Evolutionary conservation across 1,284 basidiomycete genomes (phyloP).

Genomic region (Irpex sp.): DNA sequence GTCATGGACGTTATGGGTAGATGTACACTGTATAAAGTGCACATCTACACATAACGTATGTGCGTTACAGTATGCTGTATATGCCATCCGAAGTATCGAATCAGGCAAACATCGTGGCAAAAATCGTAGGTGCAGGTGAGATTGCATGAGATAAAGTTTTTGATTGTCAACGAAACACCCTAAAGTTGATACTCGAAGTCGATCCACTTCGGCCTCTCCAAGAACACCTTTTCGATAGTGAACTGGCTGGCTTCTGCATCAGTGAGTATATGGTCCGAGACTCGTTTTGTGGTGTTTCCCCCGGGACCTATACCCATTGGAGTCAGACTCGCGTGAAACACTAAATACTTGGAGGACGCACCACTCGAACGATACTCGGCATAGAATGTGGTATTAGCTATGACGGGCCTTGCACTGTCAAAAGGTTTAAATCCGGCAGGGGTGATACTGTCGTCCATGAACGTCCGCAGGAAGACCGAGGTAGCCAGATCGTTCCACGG

Average conservation of each 20-base stretch:
- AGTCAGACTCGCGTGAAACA: not conserved
- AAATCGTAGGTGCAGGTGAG: too few relatives aligned
- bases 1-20: constrained; percentile 13
- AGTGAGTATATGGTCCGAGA: constrained; percentile 46
- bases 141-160: not conserved
- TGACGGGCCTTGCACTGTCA: constrained; percentile 38
- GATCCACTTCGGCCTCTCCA: constrained; percentile 49
- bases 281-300: constrained; percentile 41
- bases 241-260: constrained; percentile 36
- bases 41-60: constrained; percentile 10
- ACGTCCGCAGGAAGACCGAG: constrained; percentile 48
- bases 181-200: constrained; percentile 40
- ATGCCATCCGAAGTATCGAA: too few relatives aligned
- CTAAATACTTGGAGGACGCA: constrained; percentile 15
- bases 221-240: constrained; percentile 47
- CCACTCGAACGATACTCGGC: constrained; percentile 58
- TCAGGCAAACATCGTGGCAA: too few relatives aligned
- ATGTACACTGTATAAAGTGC: constrained; percentile 16
- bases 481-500: constrained; percentile 63
- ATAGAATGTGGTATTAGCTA: constrained; percentile 55
- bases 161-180: not conserved
- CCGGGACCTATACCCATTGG: constrained; percentile 48
- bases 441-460: constrained; percentile 57
- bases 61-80: not conserved
- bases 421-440: constrained; percentile 53